phyloP scores from a whole-genome alignment of 2,329 filamentous ascomycete genomes.

The Hysterium pulicare region DNA sequence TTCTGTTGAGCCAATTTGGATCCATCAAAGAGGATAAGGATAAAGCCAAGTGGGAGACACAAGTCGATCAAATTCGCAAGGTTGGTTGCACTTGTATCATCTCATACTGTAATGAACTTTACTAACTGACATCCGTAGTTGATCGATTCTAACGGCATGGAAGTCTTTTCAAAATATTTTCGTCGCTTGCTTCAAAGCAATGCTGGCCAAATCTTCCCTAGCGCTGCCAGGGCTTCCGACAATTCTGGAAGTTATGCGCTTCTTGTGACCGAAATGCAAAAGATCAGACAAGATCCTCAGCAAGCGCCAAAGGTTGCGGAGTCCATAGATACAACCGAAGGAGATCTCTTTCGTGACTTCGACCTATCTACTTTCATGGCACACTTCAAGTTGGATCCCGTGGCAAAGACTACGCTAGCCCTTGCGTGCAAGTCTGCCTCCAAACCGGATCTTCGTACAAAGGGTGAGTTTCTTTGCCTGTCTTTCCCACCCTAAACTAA shows the following conservation, averaged over 20 bases:
- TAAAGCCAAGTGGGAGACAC: slow-evolving; percentile 85
- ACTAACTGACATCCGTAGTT: slow-evolving; percentile 55
- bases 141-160: slow-evolving; percentile 98
- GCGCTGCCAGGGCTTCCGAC: slow-evolving; percentile 67
- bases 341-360: slow-evolving; percentile 93
- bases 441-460: slow-evolving; percentile 78
- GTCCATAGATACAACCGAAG: slow-evolving; percentile 83
- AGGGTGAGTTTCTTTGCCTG: slow-evolving; percentile 60
- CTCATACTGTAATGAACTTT: neutral
- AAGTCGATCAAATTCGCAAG: slow-evolving; percentile 88
- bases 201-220: slow-evolving; percentile 85
- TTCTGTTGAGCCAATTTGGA: slow-evolving; percentile 67
- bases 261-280: slow-evolving; percentile 78
- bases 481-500: slow-evolving; percentile 16
- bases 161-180: slow-evolving; percentile 95
- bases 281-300: slow-evolving; percentile 74
- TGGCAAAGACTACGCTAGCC: slow-evolving; percentile 83
- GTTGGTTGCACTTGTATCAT: slow-evolving; percentile 49
- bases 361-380: slow-evolving; percentile 94
- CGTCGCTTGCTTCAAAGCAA: slow-evolving; percentile 88
- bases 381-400: slow-evolving; percentile 87
- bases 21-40: slow-evolving; percentile 94
- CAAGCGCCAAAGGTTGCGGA: slow-evolving; percentile 91
- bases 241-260: slow-evolving; percentile 81
- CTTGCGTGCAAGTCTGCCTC: slow-evolving; percentile 83